Base-by-base conservation (phyloP, 2,329 filamentous ascomycete genomes). In the Xylariaceae sp. region DNA sequence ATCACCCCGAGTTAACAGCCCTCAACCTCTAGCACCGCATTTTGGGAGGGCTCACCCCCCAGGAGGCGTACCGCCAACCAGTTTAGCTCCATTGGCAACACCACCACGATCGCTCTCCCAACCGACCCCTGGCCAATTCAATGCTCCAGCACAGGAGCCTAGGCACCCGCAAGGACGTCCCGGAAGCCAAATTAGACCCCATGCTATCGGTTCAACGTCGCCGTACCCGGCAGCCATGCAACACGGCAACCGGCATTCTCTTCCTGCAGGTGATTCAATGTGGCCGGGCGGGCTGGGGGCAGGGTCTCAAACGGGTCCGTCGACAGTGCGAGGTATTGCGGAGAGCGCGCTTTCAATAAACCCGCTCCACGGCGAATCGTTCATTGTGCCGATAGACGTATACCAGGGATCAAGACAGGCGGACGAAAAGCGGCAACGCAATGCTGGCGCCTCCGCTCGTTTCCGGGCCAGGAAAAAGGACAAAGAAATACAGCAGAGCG, bases 391-490 rank as follows among this genome's bases (percentile, higher is more conserved):
- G 14, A 86, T 93, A 9, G 91, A 96, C 70, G 86, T 90, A 43
- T 89, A 91, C 64, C 89, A 91, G 65, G 91, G 89, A 12, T 96
- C 91, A 12, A 88, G 87, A 63, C 86, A 90, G 65, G 89, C 90
- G 40, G 90, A 95, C 67, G 90, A 96, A 72, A 96, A 95, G 75
- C 82, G 91, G 53, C 88, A 89, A 71, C 84, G 91, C 49, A 96
- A 96, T 68, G 91, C 91, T 41, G 89, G 89, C 46, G 91, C 91
- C 5, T 96, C 91, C 54, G 90, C 90, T 46, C 83, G 91, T 56
- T 95, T 96, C 63, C 84, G 91, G 52, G 85, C 87, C 68, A 83
- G 92, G 57, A 87, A 91, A 68, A 96, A 96, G 75, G 90, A 92
- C 67, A 88, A 89, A 71, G 90, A 93, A 70, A 84, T 84, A 65